Evolutionary conservation across 2,329 filamentous ascomycete genomes (phyloP).

Genomic region (Aureobasidium lini): DNA sequence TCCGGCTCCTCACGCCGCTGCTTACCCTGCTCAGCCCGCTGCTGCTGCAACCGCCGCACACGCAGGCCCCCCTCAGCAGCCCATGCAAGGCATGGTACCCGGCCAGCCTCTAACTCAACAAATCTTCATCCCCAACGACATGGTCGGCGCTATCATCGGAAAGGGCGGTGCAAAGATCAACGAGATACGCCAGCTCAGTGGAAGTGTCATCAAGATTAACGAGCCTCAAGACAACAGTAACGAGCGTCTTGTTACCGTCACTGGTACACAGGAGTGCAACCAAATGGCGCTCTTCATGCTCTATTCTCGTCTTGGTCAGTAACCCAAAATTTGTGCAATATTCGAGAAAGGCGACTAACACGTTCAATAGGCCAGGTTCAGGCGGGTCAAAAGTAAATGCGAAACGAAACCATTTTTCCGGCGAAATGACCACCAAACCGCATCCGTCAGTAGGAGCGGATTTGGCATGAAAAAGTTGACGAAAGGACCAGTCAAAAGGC

Average conservation of each 20-base stretch:
- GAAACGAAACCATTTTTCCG: not conserved
- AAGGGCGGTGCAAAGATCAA: slow-evolving; percentile 99
- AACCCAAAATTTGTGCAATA: slow-evolving; percentile 25
- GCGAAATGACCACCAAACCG: not conserved
- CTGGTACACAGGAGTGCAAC: slow-evolving; percentile 96
- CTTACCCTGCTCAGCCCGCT: slow-evolving; percentile 51
- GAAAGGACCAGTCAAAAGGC: not conserved
- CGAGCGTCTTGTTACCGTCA: slow-evolving; percentile 93
- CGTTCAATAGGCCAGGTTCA: slow-evolving; percentile 16
- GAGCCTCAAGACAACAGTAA: slow-evolving; percentile 99
- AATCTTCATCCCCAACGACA: slow-evolving; percentile 98
- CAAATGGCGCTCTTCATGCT: slow-evolving; percentile 99
- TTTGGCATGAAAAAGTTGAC: slow-evolving; percentile 6
- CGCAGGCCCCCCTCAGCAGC: slow-evolving; percentile 65
- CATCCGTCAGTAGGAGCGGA: not conserved
- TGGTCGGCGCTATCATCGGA: slow-evolving; percentile 98
- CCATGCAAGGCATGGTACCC: slow-evolving; percentile 66
- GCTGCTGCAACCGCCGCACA: slow-evolving; percentile 41
- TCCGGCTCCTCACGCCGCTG: slow-evolving; percentile 55
- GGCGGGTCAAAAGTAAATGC: slow-evolving; percentile 17
- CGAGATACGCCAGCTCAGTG: slow-evolving; percentile 92
- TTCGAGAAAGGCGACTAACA: slow-evolving; percentile 1
- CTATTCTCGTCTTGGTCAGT: slow-evolving; percentile 86
- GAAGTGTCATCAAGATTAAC: slow-evolving; percentile 99
- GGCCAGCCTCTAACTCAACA: slow-evolving; percentile 90